phyloP scores from a whole-genome alignment of 352 stramenopile species.

The Phytophthora cactorum region DNA sequence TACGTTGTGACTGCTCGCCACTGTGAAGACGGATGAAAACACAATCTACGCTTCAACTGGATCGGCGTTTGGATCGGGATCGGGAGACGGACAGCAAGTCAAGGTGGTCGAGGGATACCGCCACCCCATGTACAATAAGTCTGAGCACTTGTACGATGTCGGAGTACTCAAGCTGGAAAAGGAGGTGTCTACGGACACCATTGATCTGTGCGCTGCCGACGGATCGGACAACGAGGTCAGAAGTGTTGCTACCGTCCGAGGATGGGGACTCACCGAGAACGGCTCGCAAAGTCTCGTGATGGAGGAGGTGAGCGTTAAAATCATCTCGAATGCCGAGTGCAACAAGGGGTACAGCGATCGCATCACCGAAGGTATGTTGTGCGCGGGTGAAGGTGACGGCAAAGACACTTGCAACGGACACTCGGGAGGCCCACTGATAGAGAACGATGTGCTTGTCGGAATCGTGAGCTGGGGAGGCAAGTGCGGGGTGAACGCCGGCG shows the following conservation, averaged over 20 bases:
- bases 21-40: slow-evolving; percentile 46
- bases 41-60: slow-evolving; percentile 61
- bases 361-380: slow-evolving; percentile 71
- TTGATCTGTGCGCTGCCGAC: slow-evolving; percentile 45
- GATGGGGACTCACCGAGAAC: slow-evolving; percentile 67
- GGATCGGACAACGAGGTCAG: slow-evolving; percentile 59
- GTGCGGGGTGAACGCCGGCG: slow-evolving; percentile 56
- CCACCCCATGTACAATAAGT: slow-evolving; percentile 65
- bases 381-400: slow-evolving; percentile 50
- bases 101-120: slow-evolving; percentile 48
- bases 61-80: slow-evolving; percentile 50
- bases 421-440: slow-evolving; percentile 66
- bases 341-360: slow-evolving; percentile 61
- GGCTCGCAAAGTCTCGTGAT: slow-evolving; percentile 43
- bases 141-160: slow-evolving; percentile 58
- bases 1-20: slow-evolving; percentile 80
- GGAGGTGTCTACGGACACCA: slow-evolving; percentile 33
- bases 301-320: slow-evolving; percentile 62
- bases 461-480: slow-evolving; percentile 74
- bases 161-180: slow-evolving; percentile 66
- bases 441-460: slow-evolving; percentile 56
- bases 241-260: slow-evolving; percentile 57
- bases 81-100: slow-evolving; percentile 52
- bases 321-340: slow-evolving; percentile 65
- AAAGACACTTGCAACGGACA: slow-evolving; percentile 75